Evolutionary conservation across 23 red algal species (phyloP), one percentile per base, ranked within the genome.

Genomic region (Cyanidium caldarium): DNA sequence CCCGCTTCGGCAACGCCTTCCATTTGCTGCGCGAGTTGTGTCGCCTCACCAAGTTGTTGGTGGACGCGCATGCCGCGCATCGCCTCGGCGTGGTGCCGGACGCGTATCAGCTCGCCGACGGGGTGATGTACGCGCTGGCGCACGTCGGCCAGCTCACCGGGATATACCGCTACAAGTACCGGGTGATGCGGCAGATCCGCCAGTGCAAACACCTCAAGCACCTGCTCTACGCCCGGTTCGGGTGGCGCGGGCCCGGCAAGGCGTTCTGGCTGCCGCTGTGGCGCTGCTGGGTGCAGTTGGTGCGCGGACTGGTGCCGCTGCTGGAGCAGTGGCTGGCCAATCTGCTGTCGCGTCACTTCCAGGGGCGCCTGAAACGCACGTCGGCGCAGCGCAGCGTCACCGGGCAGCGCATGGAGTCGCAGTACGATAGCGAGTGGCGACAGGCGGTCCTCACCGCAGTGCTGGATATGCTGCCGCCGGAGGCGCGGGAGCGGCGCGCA

Each of bases 101-200:
- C 41, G 80, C 92, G 2, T 86, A 73, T 69, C 92, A 98, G 45
- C 83, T 98, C 7, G 92, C 92, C 2, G 92, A 98, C 82, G 84
- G 92, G 2, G 37, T 98, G 36, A 84, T 84, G 61, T 98, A 88
- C 46, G 81, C 82, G 36, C 74, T 86, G 33, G 77, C 86, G 39
- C 92, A 98, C 65, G 80, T 98, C 14, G 92, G 92, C 3, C 83
- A 98, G 69, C 80, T 98, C 33, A 98, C 92, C 1, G 92, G 92
- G 13, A 84, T 98, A 72, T 98, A 98, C 68, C 68, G 92, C 36
- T 98, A 98, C 81, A 98, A 98, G 51, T 98, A 98, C 77, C 76
- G 82, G 69, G 65, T 98, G 14, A 98, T 98, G 92, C 72, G 81
- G 51, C 92, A 98, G 65, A 85, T 98, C 43, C 92, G 84, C 10